These are phyloP conservation scores for Calocera viscosa DNA, from an alignment of 768 basidiomycete genomes.

Conservation along the genomic window DNA sequence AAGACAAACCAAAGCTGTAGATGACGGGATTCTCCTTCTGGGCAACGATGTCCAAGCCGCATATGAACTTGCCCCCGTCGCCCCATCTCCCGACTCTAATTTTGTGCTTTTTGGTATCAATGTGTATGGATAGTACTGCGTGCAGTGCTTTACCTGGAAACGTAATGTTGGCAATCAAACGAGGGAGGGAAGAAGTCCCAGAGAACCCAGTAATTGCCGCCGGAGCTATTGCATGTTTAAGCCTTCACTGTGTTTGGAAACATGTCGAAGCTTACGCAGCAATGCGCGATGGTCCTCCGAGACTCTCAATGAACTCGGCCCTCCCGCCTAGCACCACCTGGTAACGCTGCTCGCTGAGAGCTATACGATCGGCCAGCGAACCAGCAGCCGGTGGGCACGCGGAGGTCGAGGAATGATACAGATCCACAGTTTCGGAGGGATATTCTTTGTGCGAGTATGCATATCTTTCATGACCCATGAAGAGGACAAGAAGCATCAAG, in stretches of 20 bases:
- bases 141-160: too few relatives aligned
- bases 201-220: conserved; percentile 4
- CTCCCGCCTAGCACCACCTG: conserved; percentile 6
- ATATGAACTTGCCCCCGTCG: conserved; percentile 15
- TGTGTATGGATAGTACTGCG: too few relatives aligned
- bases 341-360: conserved; percentile 8
- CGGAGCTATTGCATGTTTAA: neutral
- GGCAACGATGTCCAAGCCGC: conserved; percentile 12
- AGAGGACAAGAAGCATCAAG: neutral
- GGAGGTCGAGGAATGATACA: too few relatives aligned
- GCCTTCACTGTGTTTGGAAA: neutral
- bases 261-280: conserved; percentile 8
- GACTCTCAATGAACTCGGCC: conserved; percentile 7
- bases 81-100: conserved; percentile 10
- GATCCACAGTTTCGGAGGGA: too few relatives aligned
- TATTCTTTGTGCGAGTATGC: neutral
- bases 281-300: conserved; percentile 1
- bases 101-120: too few relatives aligned
- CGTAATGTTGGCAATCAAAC: conserved; percentile 16
- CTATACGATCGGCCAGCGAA: neutral
- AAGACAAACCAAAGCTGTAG: conserved; percentile 14
- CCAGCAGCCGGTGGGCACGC: neutral
- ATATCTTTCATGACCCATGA: neutral
- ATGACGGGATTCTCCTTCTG: conserved; percentile 10
- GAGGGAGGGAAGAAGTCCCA: conserved; percentile 18